A percentile compares a stretch with the other conserved stretches of the same genome.
phyloP scores from a whole-genome alignment of 2,329 filamentous ascomycete genomes.

The Exophiala lecanii-corni region DNA sequence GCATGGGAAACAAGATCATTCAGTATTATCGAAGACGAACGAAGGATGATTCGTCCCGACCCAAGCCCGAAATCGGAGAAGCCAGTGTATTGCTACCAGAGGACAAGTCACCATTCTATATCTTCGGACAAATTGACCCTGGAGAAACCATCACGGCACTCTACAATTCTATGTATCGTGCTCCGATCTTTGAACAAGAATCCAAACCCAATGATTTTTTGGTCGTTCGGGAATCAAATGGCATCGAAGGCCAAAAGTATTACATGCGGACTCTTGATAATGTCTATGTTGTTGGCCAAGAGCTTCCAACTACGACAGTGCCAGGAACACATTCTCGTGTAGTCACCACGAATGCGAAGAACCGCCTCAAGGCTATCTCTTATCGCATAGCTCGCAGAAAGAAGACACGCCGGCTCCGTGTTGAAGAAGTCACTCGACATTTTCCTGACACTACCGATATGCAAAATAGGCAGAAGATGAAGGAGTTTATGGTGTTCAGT shows the following conservation, averaged over 20 bases:
- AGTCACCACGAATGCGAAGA: conserved; percentile 95
- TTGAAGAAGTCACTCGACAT: conserved; percentile 85
- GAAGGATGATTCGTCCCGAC: conserved; percentile 67
- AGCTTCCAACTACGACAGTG: conserved; percentile 86
- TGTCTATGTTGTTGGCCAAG: conserved; percentile 84
- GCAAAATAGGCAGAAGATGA: conserved; percentile 93
- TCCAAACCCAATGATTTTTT: conserved; percentile 78
- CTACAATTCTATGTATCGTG: conserved; percentile 92
- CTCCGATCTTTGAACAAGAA: conserved; percentile 85
- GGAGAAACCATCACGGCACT: conserved; percentile 87
- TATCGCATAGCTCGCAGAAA: conserved; percentile 82
- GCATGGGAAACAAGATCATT: conserved; percentile 92
- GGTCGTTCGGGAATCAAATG: conserved; percentile 75
- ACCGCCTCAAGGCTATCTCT: conserved; percentile 91
- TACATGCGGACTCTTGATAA: conserved; percentile 87
- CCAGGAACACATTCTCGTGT: conserved; percentile 90
- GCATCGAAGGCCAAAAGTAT: conserved; percentile 71
- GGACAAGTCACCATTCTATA: conserved; percentile 91
- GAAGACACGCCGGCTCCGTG: conserved; percentile 61
- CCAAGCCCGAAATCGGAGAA: conserved; percentile 82
- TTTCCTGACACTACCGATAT: conserved; percentile 91
- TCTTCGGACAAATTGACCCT: conserved; percentile 87
- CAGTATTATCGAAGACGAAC: conserved; percentile 93
- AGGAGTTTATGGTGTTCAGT: conserved; percentile 90
- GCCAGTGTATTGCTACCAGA: conserved; percentile 82